phyloP scores from a whole-genome alignment of 2,329 filamentous ascomycete genomes.

The Diaporthe sp. region DNA sequence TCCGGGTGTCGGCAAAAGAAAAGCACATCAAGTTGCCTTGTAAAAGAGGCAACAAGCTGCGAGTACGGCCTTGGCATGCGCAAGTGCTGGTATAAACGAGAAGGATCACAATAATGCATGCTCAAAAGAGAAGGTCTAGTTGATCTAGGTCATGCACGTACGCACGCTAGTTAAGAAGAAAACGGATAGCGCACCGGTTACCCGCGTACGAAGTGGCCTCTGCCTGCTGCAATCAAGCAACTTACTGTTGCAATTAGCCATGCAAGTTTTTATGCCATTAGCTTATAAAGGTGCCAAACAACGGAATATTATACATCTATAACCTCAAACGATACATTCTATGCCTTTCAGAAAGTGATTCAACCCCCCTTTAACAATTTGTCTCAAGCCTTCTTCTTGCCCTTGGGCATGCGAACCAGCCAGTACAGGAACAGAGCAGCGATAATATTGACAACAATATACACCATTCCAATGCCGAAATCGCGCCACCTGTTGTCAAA shows the following conservation, averaged over 20 bases:
- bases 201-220: background rate
- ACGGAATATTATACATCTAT: background rate
- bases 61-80: slow-evolving; percentile 3
- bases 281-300: too few relatives aligned
- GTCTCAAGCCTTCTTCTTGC: slow-evolving; percentile 27
- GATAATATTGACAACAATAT: slow-evolving; percentile 66
- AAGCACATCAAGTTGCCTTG: too few relatives aligned
- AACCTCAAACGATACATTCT: background rate
- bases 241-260: too few relatives aligned
- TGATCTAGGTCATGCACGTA: background rate
- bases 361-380: background rate
- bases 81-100: background rate
- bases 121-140: background rate
- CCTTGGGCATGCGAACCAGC: slow-evolving; percentile 52
- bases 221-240: too few relatives aligned
- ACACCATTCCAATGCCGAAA: slow-evolving; percentile 72
- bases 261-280: too few relatives aligned
- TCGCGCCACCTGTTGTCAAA: slow-evolving; percentile 76
- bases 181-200: background rate
- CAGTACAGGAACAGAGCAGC: slow-evolving; percentile 64
- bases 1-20: background rate
- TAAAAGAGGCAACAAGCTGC: background rate
- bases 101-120: slow-evolving; percentile 1
- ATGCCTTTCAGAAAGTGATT: background rate
- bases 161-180: background rate